A percentile compares a stretch with the other conserved stretches of the same genome.
Evolutionary conservation across 768 basidiomycete species (phyloP).

Genomic region (Trametes maxima): DNA sequence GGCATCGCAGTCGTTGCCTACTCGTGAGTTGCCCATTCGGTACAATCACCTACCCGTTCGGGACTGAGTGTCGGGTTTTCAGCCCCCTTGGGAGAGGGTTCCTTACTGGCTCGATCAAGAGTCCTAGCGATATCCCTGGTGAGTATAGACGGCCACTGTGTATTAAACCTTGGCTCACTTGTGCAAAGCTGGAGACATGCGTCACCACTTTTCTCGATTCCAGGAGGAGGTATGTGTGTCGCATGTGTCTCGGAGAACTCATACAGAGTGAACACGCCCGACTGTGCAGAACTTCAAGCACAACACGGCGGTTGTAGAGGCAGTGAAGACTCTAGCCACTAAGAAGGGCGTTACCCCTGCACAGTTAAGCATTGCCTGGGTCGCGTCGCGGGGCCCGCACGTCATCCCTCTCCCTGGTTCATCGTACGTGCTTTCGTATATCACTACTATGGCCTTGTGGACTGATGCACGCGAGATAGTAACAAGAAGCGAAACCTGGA

Average conservation of each 20-base stretch:
- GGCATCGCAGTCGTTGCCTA: conserved; percentile 63
- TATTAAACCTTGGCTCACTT: neutral
- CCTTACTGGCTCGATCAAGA: conserved; percentile 53
- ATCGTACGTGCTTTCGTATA: conserved; percentile 32
- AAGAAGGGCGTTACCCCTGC: conserved; percentile 45
- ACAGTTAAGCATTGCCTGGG: conserved; percentile 42
- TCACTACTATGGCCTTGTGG: neutral
- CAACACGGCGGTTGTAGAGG: conserved; percentile 46
- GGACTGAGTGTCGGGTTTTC: neutral
- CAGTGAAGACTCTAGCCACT: conserved; percentile 41
- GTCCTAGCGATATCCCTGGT: conserved; percentile 36
- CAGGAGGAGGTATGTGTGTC: conserved; percentile 17
- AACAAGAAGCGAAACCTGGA: conserved; percentile 45
- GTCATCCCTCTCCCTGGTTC: conserved; percentile 51
- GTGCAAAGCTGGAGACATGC: conserved; percentile 20
- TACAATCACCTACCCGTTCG: neutral
- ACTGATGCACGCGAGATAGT: conserved; percentile 23
- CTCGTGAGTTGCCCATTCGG: conserved; percentile 43
- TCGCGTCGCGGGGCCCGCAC: conserved; percentile 21
- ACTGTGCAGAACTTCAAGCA: conserved; percentile 38
- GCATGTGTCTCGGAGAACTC: neutral
- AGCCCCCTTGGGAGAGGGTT: conserved; percentile 59
- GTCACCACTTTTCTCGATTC: conserved; percentile 25
- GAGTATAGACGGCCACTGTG: neutral
- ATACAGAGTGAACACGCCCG: too few relatives aligned